Percentiles rank a stretch among this genome's conserved stretches.
These are phyloP conservation scores for Populus hybrid DNA, from an alignment of 441 rosid species.

Conservation along the genomic window DNA sequence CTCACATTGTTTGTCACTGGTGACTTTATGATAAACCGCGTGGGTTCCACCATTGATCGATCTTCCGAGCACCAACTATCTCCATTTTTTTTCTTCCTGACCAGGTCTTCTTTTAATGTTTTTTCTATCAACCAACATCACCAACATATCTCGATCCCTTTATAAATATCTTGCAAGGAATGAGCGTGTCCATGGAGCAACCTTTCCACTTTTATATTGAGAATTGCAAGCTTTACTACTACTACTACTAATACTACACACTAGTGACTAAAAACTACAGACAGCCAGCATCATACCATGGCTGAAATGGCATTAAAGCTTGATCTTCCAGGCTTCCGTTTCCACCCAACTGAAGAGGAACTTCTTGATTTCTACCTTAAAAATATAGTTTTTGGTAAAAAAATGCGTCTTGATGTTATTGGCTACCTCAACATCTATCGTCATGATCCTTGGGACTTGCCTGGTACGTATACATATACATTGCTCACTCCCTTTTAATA, in stretches of 20 bases:
- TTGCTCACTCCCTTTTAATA: neutral
- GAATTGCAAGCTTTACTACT: neutral
- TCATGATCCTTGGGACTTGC: conserved; percentile 83
- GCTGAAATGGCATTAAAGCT: conserved; percentile 33
- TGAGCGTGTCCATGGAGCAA: conserved; percentile 17
- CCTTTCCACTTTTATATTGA: neutral
- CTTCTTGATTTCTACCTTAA: conserved; percentile 84
- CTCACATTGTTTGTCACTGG: neutral
- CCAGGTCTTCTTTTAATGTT: conserved; percentile 37
- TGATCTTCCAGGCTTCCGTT: conserved; percentile 88
- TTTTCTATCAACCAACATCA: neutral
- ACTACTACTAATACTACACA: neutral
- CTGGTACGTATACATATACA: conserved; percentile 35
- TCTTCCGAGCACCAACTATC: neutral
- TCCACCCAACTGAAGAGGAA: conserved; percentile 94
- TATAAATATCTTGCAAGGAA: conserved; percentile 5
- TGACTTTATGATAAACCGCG: conserved; percentile 39
- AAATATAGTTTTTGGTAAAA: conserved; percentile 61
- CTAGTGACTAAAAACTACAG: neutral
- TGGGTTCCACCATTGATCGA: conserved; percentile 41
- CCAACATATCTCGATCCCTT: neutral
- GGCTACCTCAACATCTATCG: conserved; percentile 71
- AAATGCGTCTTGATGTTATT: conserved; percentile 48
- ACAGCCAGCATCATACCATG: conserved; percentile 6
- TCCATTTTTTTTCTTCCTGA: conserved; percentile 24